Percentiles rank a stretch among this genome's conserved stretches.
These are phyloP conservation scores for Yarrowia phangngaensis DNA, from an alignment of 805 yeast genomes.

Conservation along the genomic window DNA sequence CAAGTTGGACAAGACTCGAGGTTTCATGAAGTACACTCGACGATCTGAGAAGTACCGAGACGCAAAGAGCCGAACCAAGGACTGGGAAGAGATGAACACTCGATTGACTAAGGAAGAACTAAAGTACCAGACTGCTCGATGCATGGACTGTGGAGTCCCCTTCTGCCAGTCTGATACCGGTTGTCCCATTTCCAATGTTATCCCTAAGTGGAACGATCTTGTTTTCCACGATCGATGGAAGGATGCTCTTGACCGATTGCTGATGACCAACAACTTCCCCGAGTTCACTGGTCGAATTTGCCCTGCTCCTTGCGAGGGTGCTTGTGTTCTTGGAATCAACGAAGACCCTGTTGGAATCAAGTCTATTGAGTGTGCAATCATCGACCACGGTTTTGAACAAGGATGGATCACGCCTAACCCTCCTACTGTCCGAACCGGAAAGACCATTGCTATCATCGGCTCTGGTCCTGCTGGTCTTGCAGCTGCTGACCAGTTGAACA, in stretches of 20 bases:
- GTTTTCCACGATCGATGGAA: constrained; percentile 94
- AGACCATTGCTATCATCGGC: constrained; percentile 80
- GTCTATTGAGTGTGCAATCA: constrained; percentile 91
- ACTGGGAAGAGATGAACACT: constrained; percentile 87
- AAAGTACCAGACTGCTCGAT: constrained; percentile 88
- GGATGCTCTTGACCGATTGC: constrained; percentile 83
- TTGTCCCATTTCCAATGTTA: constrained; percentile 93
- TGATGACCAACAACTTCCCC: constrained; percentile 97
- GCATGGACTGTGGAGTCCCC: constrained; percentile 99
- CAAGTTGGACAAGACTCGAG: constrained; percentile 73
- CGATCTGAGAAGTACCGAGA: constrained; percentile 82
- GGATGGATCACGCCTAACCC: constrained; percentile 92
- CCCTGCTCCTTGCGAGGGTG: constrained; percentile 99
- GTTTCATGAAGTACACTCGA: constrained; percentile 91
- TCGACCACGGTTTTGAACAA: constrained; percentile 91
- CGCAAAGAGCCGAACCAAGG: constrained; percentile 69
- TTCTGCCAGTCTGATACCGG: constrained; percentile 98
- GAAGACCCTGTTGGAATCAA: constrained; percentile 96
- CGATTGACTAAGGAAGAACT: constrained; percentile 83
- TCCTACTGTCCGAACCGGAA: constrained; percentile 79
- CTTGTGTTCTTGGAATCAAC: constrained; percentile 88
- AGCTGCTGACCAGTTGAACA: constrained; percentile 93
- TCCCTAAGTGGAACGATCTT: constrained; percentile 97
- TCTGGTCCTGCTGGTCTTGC: constrained; percentile 98
- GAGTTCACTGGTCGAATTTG: constrained; percentile 97